Evolutionary conservation across 1,284 basidiomycete species (phyloP).

Genomic region (Ceratobasidium sp.): DNA sequence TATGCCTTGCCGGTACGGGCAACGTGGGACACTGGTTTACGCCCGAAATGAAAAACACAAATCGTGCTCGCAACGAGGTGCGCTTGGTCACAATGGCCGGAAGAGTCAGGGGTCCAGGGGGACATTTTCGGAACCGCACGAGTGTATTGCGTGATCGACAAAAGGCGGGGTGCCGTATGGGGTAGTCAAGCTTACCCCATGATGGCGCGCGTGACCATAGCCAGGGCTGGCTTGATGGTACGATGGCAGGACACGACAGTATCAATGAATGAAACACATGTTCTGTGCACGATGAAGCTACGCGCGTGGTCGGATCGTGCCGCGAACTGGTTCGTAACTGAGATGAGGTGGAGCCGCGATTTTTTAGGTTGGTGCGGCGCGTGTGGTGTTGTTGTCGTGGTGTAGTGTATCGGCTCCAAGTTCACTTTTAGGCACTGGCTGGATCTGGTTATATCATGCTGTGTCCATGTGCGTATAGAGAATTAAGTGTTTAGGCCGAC

Average conservation of each 20-base stretch:
- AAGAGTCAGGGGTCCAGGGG: neutral
- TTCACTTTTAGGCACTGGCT: neutral
- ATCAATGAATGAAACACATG: neutral
- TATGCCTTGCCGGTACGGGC: neutral
- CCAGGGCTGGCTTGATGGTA: neutral
- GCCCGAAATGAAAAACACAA: neutral
- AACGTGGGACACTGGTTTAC: no score
- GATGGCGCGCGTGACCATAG: slow-evolving; percentile 5
- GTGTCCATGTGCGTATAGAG: neutral
- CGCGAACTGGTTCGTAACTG: neutral
- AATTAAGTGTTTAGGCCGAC: neutral
- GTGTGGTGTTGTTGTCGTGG: neutral
- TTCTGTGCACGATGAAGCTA: neutral
- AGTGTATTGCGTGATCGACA: slow-evolving; percentile 7
- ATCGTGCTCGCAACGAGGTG: neutral
- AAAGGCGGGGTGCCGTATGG: slow-evolving; percentile 22
- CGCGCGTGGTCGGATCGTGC: slow-evolving; percentile 5
- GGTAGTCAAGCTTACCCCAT: neutral
- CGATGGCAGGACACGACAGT: neutral
- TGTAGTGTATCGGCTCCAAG: neutral
- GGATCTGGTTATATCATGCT: neutral
- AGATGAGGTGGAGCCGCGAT: slow-evolving; percentile 27
- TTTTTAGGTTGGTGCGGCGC: neutral
- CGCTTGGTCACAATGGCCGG: neutral
- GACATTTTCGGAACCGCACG: neutral